Evolutionary conservation across 495 filamentous ascomycete species (phyloP), one percentile per base, ranked within the genome.

Genomic region (Glarea lozoyensis): DNA sequence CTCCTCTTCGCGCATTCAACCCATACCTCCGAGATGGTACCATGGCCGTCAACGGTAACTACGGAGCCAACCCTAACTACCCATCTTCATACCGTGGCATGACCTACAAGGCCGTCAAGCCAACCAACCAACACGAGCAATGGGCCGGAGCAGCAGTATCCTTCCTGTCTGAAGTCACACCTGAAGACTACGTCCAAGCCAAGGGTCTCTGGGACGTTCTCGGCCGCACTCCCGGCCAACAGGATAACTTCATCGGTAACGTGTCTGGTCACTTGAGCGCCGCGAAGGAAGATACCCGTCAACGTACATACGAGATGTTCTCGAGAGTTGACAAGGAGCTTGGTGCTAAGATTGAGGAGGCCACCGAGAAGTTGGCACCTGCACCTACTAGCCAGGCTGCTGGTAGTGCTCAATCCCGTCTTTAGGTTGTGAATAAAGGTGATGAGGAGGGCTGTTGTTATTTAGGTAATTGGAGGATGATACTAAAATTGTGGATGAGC

Each of bases 11-110:
- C 37, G 62, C 79, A 49, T 79, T 86, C 67, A 86, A 78, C 62
- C 79, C 81, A 12, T 82, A 75, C 63, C 82, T 88, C 60, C 79
- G 84, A 33, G 84, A 88, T 53, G 85, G 86, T 21, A 52, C 57
- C 45, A 88, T 88, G 77, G 69, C 69, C 37, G 66, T 83, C 18
- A 65, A 79, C 49, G 76, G 75, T 39, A 86, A 86, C 66, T 80
- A 84, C 55, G 81, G 81, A 49, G 71, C 76, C 1, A 74, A 81
- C 49, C 81, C 81, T 20, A 77, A 77, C 58, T 86, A 86, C 58
- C 73, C 77, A 1, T 77, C 74, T 37, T 76, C 72, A 22, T 82
- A 80, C 68, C 72, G 76, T 0, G 59, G 64, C 6, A 43, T 82
- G 46, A 69, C 64, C 10, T 76, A 76, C 66, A 69, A 72, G 55